Evolutionary conservation across 768 basidiomycete genomes (phyloP).

Genomic region (Auricularia heimuer): DNA sequence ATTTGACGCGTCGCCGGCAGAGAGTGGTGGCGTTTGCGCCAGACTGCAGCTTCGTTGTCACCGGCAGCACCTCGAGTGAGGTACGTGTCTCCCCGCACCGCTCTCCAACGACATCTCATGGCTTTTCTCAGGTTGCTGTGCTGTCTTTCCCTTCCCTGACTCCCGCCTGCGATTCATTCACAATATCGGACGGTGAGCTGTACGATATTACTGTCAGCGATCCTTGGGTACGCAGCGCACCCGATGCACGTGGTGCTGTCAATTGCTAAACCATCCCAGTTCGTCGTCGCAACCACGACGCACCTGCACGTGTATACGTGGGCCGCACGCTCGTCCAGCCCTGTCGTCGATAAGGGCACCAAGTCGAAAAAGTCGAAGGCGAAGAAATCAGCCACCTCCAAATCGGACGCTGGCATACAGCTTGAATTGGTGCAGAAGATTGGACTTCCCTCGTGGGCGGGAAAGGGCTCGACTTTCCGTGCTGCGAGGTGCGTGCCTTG

Average conservation of each 20-base stretch:
- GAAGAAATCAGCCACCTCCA: background rate
- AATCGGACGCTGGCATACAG: slow-evolving; percentile 15
- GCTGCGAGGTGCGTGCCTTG: slow-evolving; percentile 37
- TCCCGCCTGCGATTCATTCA: slow-evolving; percentile 27
- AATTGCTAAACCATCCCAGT: slow-evolving; percentile 26
- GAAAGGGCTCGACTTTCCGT: slow-evolving; percentile 48
- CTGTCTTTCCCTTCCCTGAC: slow-evolving; percentile 51
- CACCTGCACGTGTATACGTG: slow-evolving; percentile 48
- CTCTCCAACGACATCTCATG: slow-evolving; percentile 14
- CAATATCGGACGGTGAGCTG: slow-evolving; percentile 63
- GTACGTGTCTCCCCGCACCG: slow-evolving; percentile 31
- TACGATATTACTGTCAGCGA: slow-evolving; percentile 56
- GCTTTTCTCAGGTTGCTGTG: slow-evolving; percentile 43
- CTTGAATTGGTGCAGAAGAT: slow-evolving; percentile 42
- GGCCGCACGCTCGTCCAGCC: slow-evolving; percentile 25
- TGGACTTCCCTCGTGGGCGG: slow-evolving; percentile 41
- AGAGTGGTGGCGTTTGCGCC: slow-evolving; percentile 83
- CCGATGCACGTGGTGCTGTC: background rate
- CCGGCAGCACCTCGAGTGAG: slow-evolving; percentile 58
- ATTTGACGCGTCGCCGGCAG: slow-evolving; percentile 31
- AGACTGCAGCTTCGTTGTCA: slow-evolving; percentile 50
- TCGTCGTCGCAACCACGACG: slow-evolving; percentile 56
- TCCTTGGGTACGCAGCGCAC: background rate
- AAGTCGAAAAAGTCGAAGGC: background rate
- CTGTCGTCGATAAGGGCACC: slow-evolving; percentile 3